Evolutionary conservation across 2,329 filamentous ascomycete genomes (phyloP), one percentile per base, ranked within the genome.

Genomic region (Monosporascus sp.): DNA sequence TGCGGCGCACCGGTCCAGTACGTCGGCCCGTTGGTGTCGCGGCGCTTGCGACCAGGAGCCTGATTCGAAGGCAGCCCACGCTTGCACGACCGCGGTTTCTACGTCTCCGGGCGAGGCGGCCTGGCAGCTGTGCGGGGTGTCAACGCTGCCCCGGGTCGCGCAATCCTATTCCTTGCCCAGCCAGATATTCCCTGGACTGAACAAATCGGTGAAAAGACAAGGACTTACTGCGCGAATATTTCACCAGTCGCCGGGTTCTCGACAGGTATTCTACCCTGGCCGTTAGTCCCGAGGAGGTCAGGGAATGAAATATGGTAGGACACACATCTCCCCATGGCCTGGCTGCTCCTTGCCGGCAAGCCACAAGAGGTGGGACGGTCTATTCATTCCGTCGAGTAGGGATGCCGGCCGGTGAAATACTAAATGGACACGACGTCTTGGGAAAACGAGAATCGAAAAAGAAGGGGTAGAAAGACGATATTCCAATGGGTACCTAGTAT

Each of bases 1-100:
- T 1, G 68, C 64, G 0, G 85, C 84, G 8, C 81, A 79, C 50
- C 73, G 79, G 50, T 87, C 83, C 14, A 89, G 75, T 7, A 86
- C 81, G 20, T 82, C 76, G 54, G 84, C 86, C 22, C 85, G 82
- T 9, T 72, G 63, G 49, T 85, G 79, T 17, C 81, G 76, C 3
- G 84, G 73, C 2, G 76, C 74, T 50, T 71, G 76, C 3, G 84
- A 83, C 83, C 83, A 86, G 37, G 73, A 52, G 19, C 82, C 81
- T 0, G 71, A 71, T 46, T 72, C 69, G 70, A 82, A 84, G 24
- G 69, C 66, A 9, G 61, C 58, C 50, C 81, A 74, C 40, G 78
- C 78, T 5, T 64, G 56, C 26, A 65, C 51, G 19, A 81, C 65
- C 26, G 73, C 66, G 14, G 68, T 52, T 7, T 75, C 66, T 17